Evolutionary conservation across 768 basidiomycete species (phyloP), one percentile per base, ranked within the genome.

Genomic region (Tricholomella constricta): DNA sequence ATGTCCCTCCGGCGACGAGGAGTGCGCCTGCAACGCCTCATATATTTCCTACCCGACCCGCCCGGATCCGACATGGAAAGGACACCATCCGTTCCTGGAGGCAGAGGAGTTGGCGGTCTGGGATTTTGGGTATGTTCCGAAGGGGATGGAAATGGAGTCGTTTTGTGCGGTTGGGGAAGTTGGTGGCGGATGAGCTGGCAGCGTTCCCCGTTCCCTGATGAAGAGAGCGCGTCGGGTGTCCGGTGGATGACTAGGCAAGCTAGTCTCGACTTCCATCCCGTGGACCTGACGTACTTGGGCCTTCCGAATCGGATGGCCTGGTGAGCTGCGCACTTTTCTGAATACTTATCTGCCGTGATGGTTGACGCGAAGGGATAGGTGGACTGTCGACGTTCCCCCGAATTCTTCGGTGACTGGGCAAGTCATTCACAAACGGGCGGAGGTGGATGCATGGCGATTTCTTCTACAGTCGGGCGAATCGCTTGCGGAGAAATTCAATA

Each of bases 101-200:
- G 17, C 43, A 6, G 32, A 51, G 41, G 23, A 40, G 19, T 12
- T 51, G 15, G 25, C 26, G 17, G 44, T 40, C 2, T 51, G 56
- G 45, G 56, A 57, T 32, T 48, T 52, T n/a, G 56, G 56, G 15
- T 57, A 53, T 40, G 22, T 57, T 12, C 51, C 56, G 17, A 31
- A 37, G 14, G 56, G 36, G 19, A 34, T 43, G 17, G 56, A 47
- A 10, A 45, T 57, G 19, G 51, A 57, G 37, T n/a, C 27, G 31
- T 2, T 57, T 57, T 43, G 50, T 56, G 11, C 46, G 31, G 49
- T 23, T 56, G 19, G 54, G 54, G 27, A 55, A 50, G 22, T 3
- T 45, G 20, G 12, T 45, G 17, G 37, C 36, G 37, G 48, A 55
- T 35, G 42, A 55, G 23, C 31, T 55, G 36, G 34, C n/a, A 2